Evolutionary conservation across 768 basidiomycete species (phyloP), one percentile per base, ranked within the genome.

Genomic region (Boletus huronensis): DNA sequence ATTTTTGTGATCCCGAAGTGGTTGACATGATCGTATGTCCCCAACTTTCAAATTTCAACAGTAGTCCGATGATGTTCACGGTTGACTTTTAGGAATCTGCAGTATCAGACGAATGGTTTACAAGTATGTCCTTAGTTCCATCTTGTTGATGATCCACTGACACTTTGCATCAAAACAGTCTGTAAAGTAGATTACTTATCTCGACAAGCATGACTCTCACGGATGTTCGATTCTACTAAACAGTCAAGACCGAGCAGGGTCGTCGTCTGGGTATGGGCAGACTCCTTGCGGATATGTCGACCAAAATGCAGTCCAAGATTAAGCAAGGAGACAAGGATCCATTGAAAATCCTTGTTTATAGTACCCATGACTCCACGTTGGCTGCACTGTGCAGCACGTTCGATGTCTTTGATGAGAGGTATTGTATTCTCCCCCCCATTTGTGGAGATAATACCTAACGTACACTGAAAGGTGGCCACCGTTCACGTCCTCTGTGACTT

Each of bases 91-190:
- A 88, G 85, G 87, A 93, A 71, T 75, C 76, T 50, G 89, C 88
- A 19, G 83, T 89, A 4, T 81, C 87, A 25, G 79, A 78, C 45
- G 90, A 93, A 67, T 92, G 90, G 89, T 93, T 87, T 66, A 77
- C 80, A 73, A 82, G 85, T 75, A 59, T 25, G 71, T 66, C 32
- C 3, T 16, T 28, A 28, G 34, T 42, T 39, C 14, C 29, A 21
- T 50, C 35, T 26, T 28, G 16, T 6, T 11, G 11, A 36, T 6
- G 14, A 11, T 14, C 13, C 5, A n/a, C 52, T 52, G 34, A 62
- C 58, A 46, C 39, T 57, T 40, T 32, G 39, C 17, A 45, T 45
- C 16, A 25, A 54, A 42, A 39, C 47, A 61, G 68, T 66, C 42
- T 72, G 64, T 68, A 57, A 61, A 53, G 59, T 56, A 35, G 0